These are phyloP conservation scores for Cupressus sempervirens DNA, from an alignment of 75 land plant species.

Conservation along the genomic window DNA sequence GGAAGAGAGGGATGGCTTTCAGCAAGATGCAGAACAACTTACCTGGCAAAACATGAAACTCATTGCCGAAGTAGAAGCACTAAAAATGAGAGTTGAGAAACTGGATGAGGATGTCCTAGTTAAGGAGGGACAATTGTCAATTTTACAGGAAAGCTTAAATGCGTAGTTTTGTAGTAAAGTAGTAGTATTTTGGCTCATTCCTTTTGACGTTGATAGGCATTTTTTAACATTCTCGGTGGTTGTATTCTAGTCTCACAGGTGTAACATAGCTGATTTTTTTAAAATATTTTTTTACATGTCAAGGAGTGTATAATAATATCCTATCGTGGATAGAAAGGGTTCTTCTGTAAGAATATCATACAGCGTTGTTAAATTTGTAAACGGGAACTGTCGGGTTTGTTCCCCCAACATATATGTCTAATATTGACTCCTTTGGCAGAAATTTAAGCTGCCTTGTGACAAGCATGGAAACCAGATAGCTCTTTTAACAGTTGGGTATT, in stretches of 20 bases:
- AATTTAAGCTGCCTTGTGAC: constrained; percentile 1
- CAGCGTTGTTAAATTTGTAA: background rate
- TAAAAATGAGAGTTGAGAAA: constrained; percentile 66
- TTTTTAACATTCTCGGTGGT: background rate
- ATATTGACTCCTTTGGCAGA: background rate
- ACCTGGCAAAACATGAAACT: constrained; percentile 69
- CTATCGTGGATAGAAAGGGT: background rate
- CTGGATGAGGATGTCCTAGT: constrained; percentile 82
- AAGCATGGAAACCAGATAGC: background rate
- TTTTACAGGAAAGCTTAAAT: constrained; percentile 38
- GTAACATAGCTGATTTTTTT: constrained; percentile 10
- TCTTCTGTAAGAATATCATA: background rate
- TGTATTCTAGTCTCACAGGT: constrained; percentile 1
- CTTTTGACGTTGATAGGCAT: background rate
- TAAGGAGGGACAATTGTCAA: constrained; percentile 82
- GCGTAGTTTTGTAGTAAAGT: constrained; percentile 3
- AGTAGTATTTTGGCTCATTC: background rate
- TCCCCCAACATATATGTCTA: background rate
- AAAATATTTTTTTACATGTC: background rate
- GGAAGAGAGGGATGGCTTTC: constrained; percentile 71
- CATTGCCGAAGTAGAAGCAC: constrained; percentile 44
- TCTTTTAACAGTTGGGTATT: background rate
- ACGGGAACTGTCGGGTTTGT: background rate
- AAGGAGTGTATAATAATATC: background rate
- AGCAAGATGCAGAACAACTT: constrained; percentile 71